Conservation (phyloP, 805 yeast genomes). For the Nakazawaea molendinolei region DNA sequence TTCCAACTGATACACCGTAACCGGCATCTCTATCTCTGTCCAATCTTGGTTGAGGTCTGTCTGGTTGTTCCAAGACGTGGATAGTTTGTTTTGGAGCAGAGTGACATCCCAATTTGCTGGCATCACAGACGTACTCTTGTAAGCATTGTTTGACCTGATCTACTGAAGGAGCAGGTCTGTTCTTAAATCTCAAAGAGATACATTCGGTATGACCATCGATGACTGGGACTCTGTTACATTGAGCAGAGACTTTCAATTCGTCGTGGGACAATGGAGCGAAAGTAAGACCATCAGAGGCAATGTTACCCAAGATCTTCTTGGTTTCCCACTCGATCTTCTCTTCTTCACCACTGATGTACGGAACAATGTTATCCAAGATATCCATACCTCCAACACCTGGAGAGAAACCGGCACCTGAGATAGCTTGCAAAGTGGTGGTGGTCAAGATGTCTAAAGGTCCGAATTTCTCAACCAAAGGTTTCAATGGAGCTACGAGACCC, state of each 20-base stretch:
- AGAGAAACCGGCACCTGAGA: constrained; percentile 96
- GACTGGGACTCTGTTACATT: constrained; percentile 95
- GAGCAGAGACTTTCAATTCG: constrained; percentile 85
- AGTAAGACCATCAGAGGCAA: constrained; percentile 44
- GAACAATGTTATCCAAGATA: constrained; percentile 88
- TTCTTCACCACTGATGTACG: constrained; percentile 94
- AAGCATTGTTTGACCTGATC: constrained; percentile 71
- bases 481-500: constrained; percentile 92
- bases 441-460: constrained; percentile 88
- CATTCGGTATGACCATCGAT: constrained; percentile 98
- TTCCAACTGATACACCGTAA: constrained; percentile 90
- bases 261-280: constrained; percentile 55
- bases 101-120: constrained; percentile 68
- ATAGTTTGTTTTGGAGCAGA: constrained; percentile 93
- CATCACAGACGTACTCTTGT: constrained; percentile 75
- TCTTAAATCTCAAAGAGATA: constrained; percentile 76
- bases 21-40: constrained; percentile 95
- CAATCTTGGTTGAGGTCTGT: constrained; percentile 96
- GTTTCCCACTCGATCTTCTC: constrained; percentile 99
- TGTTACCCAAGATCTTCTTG: constrained; percentile 78
- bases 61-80: constrained; percentile 83
- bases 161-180: constrained; percentile 77
- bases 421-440: constrained; percentile 92
- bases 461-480: constrained; percentile 83
- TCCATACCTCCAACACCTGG: constrained; percentile 98